These are phyloP conservation scores for Hamamelis virginiana DNA, from an alignment of 164 flowering plant genomes.

Conservation along the genomic window DNA sequence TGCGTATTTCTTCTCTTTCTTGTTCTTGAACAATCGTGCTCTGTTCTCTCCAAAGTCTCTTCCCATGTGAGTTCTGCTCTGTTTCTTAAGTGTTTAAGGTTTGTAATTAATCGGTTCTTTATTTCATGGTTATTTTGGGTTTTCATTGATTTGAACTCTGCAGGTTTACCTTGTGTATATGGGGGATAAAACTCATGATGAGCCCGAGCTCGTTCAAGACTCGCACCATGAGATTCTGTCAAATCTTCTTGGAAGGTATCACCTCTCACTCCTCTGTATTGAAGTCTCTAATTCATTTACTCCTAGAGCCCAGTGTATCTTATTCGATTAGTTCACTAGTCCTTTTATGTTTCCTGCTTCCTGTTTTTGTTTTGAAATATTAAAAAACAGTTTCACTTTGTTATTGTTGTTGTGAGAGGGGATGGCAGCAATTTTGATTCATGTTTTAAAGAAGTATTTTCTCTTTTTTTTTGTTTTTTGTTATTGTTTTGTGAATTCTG, in stretches of 20 bases:
- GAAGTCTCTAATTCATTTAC: too few species aligned
- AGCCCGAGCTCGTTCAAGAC: constrained; percentile 31
- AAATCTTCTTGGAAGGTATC: constrained; percentile 36
- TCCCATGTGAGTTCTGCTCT: constrained; percentile 15
- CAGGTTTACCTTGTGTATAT: constrained; percentile 49
- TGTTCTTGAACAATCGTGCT: neutral
- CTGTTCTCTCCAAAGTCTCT: constrained; percentile 3
- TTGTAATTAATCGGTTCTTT: neutral
- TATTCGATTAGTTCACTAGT: neutral
- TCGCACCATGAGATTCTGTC: constrained; percentile 43
- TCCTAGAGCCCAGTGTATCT: too few species aligned
- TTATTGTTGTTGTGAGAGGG: too few species aligned
- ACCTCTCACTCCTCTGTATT: neutral
- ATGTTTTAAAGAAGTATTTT: too few species aligned
- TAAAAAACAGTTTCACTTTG: too few species aligned
- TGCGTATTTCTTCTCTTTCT: neutral
- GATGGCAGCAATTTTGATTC: too few species aligned
- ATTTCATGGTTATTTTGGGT: neutral
- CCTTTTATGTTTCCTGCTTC: neutral
- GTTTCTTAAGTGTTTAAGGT: neutral
- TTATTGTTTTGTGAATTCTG: too few species aligned
- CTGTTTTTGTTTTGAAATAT: neutral
- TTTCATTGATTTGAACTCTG: constrained; percentile 3
- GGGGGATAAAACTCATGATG: constrained; percentile 33
- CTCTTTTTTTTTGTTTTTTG: too few species aligned